phyloP scores from a whole-genome alignment of 2,329 filamentous ascomycete species.

The Basipetospora chlamydospora region DNA sequence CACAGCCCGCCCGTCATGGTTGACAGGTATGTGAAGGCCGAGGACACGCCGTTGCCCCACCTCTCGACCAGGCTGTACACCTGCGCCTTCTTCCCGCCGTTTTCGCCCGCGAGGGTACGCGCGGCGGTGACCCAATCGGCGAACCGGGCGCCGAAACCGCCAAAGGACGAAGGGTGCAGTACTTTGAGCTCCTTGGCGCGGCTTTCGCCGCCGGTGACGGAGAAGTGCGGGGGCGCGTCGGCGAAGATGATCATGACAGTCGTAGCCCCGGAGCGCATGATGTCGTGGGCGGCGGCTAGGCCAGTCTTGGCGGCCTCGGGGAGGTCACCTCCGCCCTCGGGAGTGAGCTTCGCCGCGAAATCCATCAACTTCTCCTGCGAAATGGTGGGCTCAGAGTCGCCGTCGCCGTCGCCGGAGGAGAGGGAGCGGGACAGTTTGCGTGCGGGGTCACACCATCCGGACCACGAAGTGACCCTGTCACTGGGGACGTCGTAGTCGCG shows the following conservation, averaged over 20 bases:
- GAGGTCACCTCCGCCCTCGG: conserved; percentile 23
- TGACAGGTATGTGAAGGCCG: conserved; percentile 26
- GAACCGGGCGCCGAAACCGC: conserved; percentile 20
- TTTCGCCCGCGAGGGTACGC: conserved; percentile 17
- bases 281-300: conserved; percentile 27
- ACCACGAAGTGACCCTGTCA: too few relatives aligned
- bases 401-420: background rate
- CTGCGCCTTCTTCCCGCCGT: conserved; percentile 18
- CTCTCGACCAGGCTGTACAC: conserved; percentile 28
- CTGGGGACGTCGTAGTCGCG: conserved; percentile 37
- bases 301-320: conserved; percentile 35
- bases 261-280: conserved; percentile 31
- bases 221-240: conserved; percentile 31
- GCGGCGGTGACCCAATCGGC: conserved; percentile 28
- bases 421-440: conserved; percentile 7
- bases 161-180: conserved; percentile 13
- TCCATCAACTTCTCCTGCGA: conserved; percentile 20
- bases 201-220: conserved; percentile 15
- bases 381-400: conserved; percentile 5
- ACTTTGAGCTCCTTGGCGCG: conserved; percentile 14
- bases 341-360: conserved; percentile 18
- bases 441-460: conserved; percentile 28
- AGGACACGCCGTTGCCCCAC: conserved; percentile 10
- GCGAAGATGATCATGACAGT: conserved; percentile 34
- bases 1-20: conserved; percentile 25